Evolutionary conservation across 768 basidiomycete genomes (phyloP).

Genomic region (Macrolepiota albuminosa): DNA sequence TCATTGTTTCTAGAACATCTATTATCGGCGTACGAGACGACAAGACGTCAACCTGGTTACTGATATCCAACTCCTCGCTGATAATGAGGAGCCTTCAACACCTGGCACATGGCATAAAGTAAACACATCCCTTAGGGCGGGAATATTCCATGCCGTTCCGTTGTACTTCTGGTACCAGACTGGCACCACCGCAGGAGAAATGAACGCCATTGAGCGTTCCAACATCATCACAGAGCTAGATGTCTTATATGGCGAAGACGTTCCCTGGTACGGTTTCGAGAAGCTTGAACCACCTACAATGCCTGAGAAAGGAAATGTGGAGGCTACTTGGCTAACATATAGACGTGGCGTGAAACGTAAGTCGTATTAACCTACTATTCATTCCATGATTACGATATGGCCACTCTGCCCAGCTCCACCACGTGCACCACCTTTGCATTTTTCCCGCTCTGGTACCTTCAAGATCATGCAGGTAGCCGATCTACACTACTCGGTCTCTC

Average conservation of each 20-base stretch:
- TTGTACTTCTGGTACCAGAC: slow-evolving; percentile 80
- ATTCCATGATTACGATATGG: slow-evolving; percentile 2
- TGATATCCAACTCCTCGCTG: slow-evolving; percentile 60
- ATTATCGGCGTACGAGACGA: slow-evolving; percentile 82
- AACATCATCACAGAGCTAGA: slow-evolving; percentile 90
- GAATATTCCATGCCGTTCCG: slow-evolving; percentile 49
- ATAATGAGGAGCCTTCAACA: slow-evolving; percentile 45
- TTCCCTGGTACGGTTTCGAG: slow-evolving; percentile 85
- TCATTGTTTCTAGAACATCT: slow-evolving; percentile 45
- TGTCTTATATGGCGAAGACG: slow-evolving; percentile 78
- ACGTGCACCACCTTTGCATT: slow-evolving; percentile 73
- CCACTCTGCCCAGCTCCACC: slow-evolving; percentile 47
- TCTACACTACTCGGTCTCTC: slow-evolving; percentile 84
- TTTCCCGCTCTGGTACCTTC: slow-evolving; percentile 79
- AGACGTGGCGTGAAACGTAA: slow-evolving; percentile 72
- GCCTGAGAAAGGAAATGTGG: slow-evolving; percentile 31
- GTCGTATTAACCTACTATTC: slow-evolving; percentile 16
- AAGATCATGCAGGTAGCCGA: slow-evolving; percentile 91
- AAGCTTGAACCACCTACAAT: slow-evolving; percentile 60
- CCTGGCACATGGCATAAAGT: slow-evolving; percentile 62
- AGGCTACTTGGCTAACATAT: slow-evolving; percentile 61
- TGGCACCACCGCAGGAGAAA: slow-evolving; percentile 58
- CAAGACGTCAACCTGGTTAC: slow-evolving; percentile 78
- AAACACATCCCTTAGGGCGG: slow-evolving; percentile 56
- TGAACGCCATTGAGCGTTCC: slow-evolving; percentile 51